phyloP scores from a whole-genome alignment of 495 filamentous ascomycete species.

The Platismatia glauca region DNA sequence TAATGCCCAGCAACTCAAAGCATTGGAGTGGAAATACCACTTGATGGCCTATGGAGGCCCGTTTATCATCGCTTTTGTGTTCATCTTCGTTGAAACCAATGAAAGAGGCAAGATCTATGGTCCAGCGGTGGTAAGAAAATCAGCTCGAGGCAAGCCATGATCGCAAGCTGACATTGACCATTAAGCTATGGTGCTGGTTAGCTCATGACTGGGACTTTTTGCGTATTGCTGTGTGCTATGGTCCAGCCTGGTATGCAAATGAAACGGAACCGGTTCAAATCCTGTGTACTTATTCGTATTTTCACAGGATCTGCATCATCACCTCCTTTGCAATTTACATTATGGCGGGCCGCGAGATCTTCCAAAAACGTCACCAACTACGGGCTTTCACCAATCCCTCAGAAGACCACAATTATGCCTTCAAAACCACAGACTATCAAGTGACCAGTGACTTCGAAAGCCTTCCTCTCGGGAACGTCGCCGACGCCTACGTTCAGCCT shows the following conservation, averaged over 20 bases:
- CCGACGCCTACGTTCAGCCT: background rate
- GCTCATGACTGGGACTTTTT: constrained; percentile 57
- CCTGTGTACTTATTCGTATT: background rate
- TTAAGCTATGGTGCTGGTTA: constrained; percentile 79
- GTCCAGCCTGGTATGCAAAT: constrained; percentile 60
- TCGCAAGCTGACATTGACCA: background rate
- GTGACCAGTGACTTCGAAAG: constrained; percentile 10
- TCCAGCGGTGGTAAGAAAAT: constrained; percentile 48
- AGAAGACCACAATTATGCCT: background rate
- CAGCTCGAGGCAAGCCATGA: background rate
- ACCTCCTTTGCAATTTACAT: constrained; percentile 66
- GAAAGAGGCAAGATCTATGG: constrained; percentile 57
- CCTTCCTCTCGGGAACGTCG: background rate
- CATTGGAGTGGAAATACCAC: constrained; percentile 65
- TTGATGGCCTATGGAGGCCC: constrained; percentile 68
- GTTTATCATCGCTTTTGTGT: constrained; percentile 58
- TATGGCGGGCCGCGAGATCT: constrained; percentile 64
- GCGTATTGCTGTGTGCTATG: constrained; percentile 72
- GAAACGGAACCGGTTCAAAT: background rate
- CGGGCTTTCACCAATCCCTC: constrained; percentile 25
- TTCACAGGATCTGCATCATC: constrained; percentile 47
- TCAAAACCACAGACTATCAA: background rate
- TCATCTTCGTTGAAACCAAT: constrained; percentile 51
- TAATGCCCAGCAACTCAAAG: constrained; percentile 56
- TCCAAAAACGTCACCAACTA: constrained; percentile 41